Conservation (phyloP, 2,329 filamentous ascomycete species). For the Torrubiella hemipterigena region DNA sequence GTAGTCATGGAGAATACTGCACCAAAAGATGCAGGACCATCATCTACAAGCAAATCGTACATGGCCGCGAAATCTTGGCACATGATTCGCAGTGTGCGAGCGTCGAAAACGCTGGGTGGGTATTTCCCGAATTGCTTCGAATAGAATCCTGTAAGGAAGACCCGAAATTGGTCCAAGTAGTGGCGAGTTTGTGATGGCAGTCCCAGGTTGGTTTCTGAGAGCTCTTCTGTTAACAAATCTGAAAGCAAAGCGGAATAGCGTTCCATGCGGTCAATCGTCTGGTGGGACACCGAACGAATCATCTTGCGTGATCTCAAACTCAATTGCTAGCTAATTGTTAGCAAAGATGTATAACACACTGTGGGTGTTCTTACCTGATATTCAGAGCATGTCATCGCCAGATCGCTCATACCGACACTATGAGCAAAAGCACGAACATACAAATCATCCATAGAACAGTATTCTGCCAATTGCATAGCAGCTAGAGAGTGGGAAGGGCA, state of each 20-base stretch:
- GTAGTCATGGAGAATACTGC: constrained; percentile 41
- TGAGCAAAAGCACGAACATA: constrained; percentile 67
- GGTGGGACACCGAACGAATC: constrained; percentile 47
- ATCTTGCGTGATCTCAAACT: constrained; percentile 48
- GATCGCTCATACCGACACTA: constrained; percentile 65
- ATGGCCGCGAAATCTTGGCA: constrained; percentile 57
- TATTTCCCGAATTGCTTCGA: constrained; percentile 58
- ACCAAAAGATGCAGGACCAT: constrained; percentile 34
- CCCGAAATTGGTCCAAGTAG: constrained; percentile 62
- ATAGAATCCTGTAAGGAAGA: constrained; percentile 57
- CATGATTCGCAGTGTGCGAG: constrained; percentile 48
- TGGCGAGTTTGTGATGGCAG: constrained; percentile 46
- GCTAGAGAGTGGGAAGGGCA: constrained; percentile 58
- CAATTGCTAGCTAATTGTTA: constrained; percentile 26
- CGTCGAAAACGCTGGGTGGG: constrained; percentile 52
- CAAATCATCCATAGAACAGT: constrained; percentile 47
- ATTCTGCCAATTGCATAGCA: constrained; percentile 55
- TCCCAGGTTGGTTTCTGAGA: constrained; percentile 55
- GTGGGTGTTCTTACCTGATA: background rate
- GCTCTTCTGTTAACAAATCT: constrained; percentile 60
- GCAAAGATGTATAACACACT: constrained; percentile 6
- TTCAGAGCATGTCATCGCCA: constrained; percentile 48
- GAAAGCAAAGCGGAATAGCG: constrained; percentile 45
- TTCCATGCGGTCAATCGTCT: constrained; percentile 53
- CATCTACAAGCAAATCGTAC: constrained; percentile 61